These are phyloP conservation scores for Hymenoscyphus fraxineus DNA, from an alignment of 2,329 filamentous ascomycete species.

Conservation along the genomic window DNA sequence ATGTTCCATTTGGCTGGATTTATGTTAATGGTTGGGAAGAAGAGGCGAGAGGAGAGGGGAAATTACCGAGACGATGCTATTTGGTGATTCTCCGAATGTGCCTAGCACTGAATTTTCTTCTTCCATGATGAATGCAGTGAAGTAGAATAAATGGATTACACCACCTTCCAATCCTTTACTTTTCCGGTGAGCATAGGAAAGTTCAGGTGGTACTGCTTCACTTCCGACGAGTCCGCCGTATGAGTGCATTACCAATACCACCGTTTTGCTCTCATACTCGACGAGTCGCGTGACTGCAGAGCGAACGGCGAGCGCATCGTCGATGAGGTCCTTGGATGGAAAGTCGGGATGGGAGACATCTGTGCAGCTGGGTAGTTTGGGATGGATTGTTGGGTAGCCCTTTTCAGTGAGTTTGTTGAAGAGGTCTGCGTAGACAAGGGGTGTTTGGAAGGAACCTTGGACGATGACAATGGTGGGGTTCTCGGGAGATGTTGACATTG, in stretches of 20 bases:
- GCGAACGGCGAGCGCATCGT: conserved; percentile 14
- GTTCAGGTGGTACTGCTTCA: conserved; percentile 14
- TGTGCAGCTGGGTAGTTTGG: conserved; percentile 8
- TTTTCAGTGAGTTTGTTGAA: background rate
- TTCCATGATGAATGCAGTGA: conserved; percentile 11
- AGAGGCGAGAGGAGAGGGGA: background rate
- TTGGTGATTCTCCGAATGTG: conserved; percentile 11
- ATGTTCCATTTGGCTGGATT: background rate
- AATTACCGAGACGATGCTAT: conserved; percentile 8
- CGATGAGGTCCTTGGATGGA: conserved; percentile 6
- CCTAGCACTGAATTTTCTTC: conserved; percentile 4
- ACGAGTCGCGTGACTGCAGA: background rate
- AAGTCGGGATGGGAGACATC: conserved; percentile 6
- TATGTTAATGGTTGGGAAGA: background rate
- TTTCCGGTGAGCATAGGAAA: conserved; percentile 7
- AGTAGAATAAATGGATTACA: conserved; percentile 12
- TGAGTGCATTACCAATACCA: conserved; percentile 11
- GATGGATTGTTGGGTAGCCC: conserved; percentile 7
- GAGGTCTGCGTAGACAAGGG: conserved; percentile 3
- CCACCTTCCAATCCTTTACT: conserved; percentile 9
- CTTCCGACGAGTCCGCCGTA: conserved; percentile 14
- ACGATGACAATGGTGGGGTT: conserved; percentile 13
- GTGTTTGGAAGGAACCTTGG: conserved; percentile 11
- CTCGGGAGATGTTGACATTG: background rate
- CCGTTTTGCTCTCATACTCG: conserved; percentile 1